Evolutionary conservation across 177 flowering plant species (phyloP).

Genomic region (Vitis hybrid): DNA sequence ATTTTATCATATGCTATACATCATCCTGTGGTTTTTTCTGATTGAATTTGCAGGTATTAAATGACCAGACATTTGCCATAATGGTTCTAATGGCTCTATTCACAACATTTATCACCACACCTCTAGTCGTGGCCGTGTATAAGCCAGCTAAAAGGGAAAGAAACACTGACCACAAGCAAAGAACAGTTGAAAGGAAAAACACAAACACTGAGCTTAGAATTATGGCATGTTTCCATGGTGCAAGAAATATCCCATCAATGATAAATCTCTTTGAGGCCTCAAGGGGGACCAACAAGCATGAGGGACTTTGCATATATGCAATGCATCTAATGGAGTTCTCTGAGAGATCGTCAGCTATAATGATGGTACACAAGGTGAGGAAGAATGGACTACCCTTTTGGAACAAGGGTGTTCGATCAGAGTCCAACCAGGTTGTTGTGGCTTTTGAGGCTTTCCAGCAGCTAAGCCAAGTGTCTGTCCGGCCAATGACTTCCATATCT

Average conservation of each 20-base stretch:
- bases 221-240: constrained; percentile 51
- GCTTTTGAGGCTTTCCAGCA: constrained; percentile 61
- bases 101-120: constrained; percentile 70
- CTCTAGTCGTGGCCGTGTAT: constrained; percentile 50
- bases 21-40: too few relatives aligned
- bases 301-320: constrained; percentile 49
- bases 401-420: constrained; percentile 32
- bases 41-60: constrained; percentile 41
- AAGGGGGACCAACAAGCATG: constrained; percentile 43
- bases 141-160: constrained; percentile 42
- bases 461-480: constrained; percentile 44
- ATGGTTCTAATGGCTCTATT: constrained; percentile 63
- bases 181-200: constrained; percentile 38
- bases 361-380: constrained; percentile 63
- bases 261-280: constrained; percentile 60
- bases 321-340: constrained; percentile 71
- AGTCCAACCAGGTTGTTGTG: constrained; percentile 41
- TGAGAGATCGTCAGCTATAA: constrained; percentile 66
- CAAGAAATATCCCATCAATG: constrained; percentile 47
- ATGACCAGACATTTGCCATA: constrained; percentile 64
- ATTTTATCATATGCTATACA: too few relatives aligned
- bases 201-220: constrained; percentile 36
- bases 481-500: constrained; percentile 63
- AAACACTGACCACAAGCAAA: constrained; percentile 32
- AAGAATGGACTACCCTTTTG: constrained; percentile 64